Conservation (phyloP, 768 basidiomycete genomes). For the Mycena maculata region DNA sequence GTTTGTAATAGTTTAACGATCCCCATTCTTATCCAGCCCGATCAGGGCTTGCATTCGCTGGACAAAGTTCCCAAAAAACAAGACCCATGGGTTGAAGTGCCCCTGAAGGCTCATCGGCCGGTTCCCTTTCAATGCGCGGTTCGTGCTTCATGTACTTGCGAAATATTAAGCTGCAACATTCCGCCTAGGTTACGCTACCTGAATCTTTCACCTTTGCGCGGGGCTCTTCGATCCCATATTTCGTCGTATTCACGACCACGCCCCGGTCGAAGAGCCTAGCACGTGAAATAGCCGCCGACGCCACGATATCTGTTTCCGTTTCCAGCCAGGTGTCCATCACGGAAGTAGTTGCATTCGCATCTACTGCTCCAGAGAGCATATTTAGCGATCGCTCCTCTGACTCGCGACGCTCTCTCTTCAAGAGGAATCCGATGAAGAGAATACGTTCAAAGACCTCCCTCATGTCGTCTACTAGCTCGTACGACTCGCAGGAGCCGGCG, state of each 20-base stretch:
- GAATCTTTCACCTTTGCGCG: constrained; percentile 54
- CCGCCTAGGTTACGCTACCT: constrained; percentile 55
- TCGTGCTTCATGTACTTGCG: constrained; percentile 32
- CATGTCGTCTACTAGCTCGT: background rate
- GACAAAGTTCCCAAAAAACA: constrained; percentile 47
- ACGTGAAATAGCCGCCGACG: constrained; percentile 59
- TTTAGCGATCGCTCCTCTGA: constrained; percentile 7
- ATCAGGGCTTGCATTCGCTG: constrained; percentile 52
- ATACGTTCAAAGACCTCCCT: constrained; percentile 22
- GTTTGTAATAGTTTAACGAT: constrained; percentile 50
- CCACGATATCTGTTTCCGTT: constrained; percentile 57
- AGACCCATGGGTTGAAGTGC: constrained; percentile 59
- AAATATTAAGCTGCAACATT: constrained; percentile 4
- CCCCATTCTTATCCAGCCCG: constrained; percentile 57
- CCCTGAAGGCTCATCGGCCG: constrained; percentile 51
- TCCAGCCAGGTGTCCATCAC: constrained; percentile 51
- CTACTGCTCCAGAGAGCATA: constrained; percentile 23
- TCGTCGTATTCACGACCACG: constrained; percentile 59
- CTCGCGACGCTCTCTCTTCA: constrained; percentile 13
- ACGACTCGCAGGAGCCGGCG: background rate
- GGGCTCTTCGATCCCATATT: constrained; percentile 54
- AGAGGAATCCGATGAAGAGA: background rate
- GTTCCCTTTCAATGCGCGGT: constrained; percentile 60
- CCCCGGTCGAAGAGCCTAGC: constrained; percentile 50
- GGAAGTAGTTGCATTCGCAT: constrained; percentile 34